phyloP scores from a whole-genome alignment of 2,329 filamentous ascomycete species.

The Sclerotinia glacialis region DNA sequence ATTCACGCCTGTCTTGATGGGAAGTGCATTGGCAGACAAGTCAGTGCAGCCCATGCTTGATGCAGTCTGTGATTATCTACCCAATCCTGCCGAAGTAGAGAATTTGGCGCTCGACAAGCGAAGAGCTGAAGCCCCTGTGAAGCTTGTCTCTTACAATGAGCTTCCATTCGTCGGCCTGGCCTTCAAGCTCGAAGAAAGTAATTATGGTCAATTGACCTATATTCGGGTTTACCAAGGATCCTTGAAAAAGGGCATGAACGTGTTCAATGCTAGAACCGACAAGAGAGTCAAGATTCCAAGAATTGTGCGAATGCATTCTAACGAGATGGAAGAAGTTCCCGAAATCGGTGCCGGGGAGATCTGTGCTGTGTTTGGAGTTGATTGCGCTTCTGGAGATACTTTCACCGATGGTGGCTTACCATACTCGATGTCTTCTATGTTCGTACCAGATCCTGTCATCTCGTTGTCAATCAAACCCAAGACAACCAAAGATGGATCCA shows the following conservation, averaged over 20 bases:
- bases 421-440: conserved; percentile 98
- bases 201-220: conserved; percentile 96
- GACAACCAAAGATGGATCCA: conserved; percentile 82
- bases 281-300: conserved; percentile 96
- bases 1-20: conserved; percentile 96
- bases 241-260: conserved; percentile 80
- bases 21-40: conserved; percentile 91
- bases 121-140: conserved; percentile 73
- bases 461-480: conserved; percentile 97
- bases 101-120: conserved; percentile 86
- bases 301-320: conserved; percentile 99
- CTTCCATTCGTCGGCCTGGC: conserved; percentile 92
- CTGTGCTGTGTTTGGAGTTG: conserved; percentile 95
- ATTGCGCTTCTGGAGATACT: conserved; percentile 95
- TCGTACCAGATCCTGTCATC: conserved; percentile 95
- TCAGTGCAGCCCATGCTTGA: conserved; percentile 95
- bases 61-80: conserved; percentile 91
- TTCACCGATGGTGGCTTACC: conserved; percentile 92
- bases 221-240: conserved; percentile 97
- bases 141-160: conserved; percentile 88
- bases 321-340: conserved; percentile 95
- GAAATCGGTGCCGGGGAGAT: conserved; percentile 97
- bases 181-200: conserved; percentile 99
- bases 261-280: conserved; percentile 90
- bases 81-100: conserved; percentile 83